Evolutionary conservation across 2,329 filamentous ascomycete species (phyloP).

Genomic region (Colletotrichum trifolii): DNA sequence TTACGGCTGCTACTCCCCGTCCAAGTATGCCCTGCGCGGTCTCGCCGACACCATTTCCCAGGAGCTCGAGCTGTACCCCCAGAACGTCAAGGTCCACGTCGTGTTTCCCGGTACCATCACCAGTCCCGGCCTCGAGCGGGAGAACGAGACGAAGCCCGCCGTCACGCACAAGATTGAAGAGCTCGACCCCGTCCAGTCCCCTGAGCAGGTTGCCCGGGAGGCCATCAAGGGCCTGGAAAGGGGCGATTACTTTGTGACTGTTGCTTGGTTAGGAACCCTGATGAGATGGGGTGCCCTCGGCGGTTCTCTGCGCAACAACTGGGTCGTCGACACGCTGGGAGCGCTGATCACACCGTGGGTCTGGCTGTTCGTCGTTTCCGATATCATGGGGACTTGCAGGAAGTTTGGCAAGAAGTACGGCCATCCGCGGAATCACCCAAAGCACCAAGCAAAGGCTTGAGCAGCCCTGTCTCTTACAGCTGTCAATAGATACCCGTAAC

Average conservation of each 20-base stretch:
- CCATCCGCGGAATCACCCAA: conserved; percentile 63
- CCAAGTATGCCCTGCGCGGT: conserved; percentile 86
- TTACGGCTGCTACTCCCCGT: conserved; percentile 84
- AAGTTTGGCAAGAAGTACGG: conserved; percentile 68
- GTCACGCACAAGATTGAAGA: conserved; percentile 85
- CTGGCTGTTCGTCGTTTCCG: conserved; percentile 68
- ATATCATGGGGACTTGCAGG: conserved; percentile 68
- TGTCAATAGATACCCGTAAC: conserved; percentile 18
- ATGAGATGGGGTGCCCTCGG: conserved; percentile 74
- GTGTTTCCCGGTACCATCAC: conserved; percentile 88
- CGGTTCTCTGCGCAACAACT: conserved; percentile 67
- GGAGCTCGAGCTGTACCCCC: conserved; percentile 88
- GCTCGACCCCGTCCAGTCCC: conserved; percentile 81
- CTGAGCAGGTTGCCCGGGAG: conserved; percentile 78
- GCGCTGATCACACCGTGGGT: conserved; percentile 63
- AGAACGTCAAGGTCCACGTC: conserved; percentile 81
- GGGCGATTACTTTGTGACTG: conserved; percentile 83
- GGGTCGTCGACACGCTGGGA: conserved; percentile 67
- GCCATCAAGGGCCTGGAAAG: conserved; percentile 81
- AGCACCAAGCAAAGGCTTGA: conserved; percentile 35
- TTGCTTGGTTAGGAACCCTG: conserved; percentile 76
- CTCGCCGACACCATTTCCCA: conserved; percentile 86
- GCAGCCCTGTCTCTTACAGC: not conserved
- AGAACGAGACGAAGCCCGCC: conserved; percentile 82
- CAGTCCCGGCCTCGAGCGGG: conserved; percentile 77